These are phyloP conservation scores for Aspergillus ruber DNA, from an alignment of 2,329 filamentous ascomycete genomes.

Conservation along the genomic window DNA sequence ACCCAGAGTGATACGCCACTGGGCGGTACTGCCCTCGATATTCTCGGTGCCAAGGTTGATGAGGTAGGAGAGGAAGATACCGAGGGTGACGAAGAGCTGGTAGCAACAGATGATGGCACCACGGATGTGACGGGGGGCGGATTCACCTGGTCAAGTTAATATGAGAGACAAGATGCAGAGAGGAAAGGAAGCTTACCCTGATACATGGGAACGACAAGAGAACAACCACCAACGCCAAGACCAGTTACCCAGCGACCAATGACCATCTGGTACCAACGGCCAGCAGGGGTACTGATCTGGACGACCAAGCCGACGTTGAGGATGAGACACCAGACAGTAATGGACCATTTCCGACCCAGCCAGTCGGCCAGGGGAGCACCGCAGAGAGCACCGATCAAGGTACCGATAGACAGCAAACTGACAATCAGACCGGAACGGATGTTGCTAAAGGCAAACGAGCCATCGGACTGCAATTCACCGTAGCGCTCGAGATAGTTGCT, in stretches of 20 bases:
- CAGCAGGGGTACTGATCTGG: constrained; percentile 34
- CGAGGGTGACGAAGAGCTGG: constrained; percentile 44
- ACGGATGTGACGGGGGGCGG: constrained; percentile 40
- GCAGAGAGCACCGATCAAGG: constrained; percentile 35
- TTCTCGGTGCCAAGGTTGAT: constrained; percentile 41
- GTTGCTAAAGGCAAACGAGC: constrained; percentile 32
- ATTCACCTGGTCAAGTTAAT: constrained; percentile 35
- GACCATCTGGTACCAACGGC: constrained; percentile 38
- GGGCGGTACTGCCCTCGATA: constrained; percentile 33
- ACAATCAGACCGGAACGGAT: constrained; percentile 39
- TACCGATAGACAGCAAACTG: constrained; percentile 38
- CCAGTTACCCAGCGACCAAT: constrained; percentile 40
- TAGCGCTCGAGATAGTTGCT: constrained; percentile 35
- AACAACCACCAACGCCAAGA: constrained; percentile 40
- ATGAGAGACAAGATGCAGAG: not conserved
- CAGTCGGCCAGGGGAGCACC: constrained; percentile 37
- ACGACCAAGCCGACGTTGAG: constrained; percentile 38
- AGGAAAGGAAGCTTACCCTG: constrained; percentile 36
- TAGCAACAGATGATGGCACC: constrained; percentile 43
- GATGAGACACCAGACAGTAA: constrained; percentile 35
- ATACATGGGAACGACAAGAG: constrained; percentile 42
- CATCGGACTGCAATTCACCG: constrained; percentile 26
- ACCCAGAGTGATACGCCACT: constrained; percentile 49
- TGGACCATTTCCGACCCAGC: constrained; percentile 39
- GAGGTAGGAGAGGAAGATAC: constrained; percentile 41